Base-by-base conservation (phyloP, 768 basidiomycete species). In the Boletellus emodensis region DNA sequence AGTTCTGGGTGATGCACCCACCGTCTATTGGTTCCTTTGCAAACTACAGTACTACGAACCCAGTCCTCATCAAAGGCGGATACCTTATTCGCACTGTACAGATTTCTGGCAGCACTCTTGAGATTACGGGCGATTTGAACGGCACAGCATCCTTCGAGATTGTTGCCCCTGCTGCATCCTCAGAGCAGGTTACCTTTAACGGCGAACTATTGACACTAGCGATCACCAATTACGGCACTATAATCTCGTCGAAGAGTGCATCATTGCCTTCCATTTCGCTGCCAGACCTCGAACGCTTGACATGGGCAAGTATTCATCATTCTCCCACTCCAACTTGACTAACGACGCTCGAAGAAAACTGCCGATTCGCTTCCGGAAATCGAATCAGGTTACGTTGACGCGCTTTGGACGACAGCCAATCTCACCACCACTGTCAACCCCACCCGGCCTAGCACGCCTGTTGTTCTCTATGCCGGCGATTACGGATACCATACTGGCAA, bases 401-500 rank as follows among this genome's bases (percentile, higher is more conserved):
- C 61, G 1, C 53, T 59, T 18, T 78, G 78, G 78, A 74, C 72
- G 3, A 64, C 67, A 6, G 76, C 76, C 12, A 50, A 75, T 54
- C 71, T 70, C 48, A 72, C 58, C 11, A 71, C 64, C 17, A 75
- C 75, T 1, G 60, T 74, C 36, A 79, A 77, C 51, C 74, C 76
- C 10, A 66, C 56, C 15, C 56, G 57, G 9, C 67, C 62, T 10
- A 57, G 57, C 3, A 78, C 77, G 1, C 58, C 75, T 24, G 70
- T 74, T 5, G 71, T 75, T 14, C 71, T 80, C 6, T 78, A 72
- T 41, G 72, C 75, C 1, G 74, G 76, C 39, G 75, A 79, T 42
- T 79, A 79, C 45, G 77, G 75, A 12, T 79, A 68, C 54, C 77
- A 78, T 59, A 78, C 74, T 3, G 78, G 78, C 2, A 78, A 75